Conservation (phyloP, 192 early-diverging fungal species). For the Coemansia sp. region DNA sequence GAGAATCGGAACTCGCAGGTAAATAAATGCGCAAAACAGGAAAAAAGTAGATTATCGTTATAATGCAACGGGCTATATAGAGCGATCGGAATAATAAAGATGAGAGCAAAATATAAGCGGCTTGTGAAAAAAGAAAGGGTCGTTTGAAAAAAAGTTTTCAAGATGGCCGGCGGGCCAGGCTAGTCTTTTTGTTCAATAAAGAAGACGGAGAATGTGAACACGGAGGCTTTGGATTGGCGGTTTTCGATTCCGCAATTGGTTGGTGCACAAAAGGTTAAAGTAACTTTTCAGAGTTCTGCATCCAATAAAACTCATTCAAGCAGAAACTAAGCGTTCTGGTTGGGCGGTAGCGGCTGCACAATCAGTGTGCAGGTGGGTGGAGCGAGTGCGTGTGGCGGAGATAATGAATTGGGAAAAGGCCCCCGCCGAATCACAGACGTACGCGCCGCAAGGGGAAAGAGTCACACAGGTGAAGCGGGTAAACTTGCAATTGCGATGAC, state of each 20-base stretch:
- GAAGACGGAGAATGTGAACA: slow-evolving; percentile 2
- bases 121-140: slow-evolving; percentile 54
- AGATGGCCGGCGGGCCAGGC: not conserved
- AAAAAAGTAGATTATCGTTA: not conserved
- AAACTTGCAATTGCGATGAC: not conserved
- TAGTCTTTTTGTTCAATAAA: not conserved
- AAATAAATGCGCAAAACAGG: not conserved
- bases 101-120: slow-evolving; percentile 66
- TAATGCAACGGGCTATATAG: not conserved
- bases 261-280: not conserved
- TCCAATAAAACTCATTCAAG: not conserved
- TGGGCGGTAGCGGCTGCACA: not conserved
- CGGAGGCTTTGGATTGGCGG: not conserved
- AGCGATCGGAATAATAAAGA: not conserved
- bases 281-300: slow-evolving; percentile 4
- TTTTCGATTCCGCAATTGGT: slow-evolving; percentile 12
- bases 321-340: not conserved
- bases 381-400: slow-evolving; percentile 4
- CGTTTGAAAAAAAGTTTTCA: not conserved
- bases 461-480: not conserved
- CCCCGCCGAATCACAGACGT: too few species aligned
- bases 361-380: not conserved
- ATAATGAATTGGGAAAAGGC: not conserved
- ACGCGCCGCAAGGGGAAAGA: too few species aligned
- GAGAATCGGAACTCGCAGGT: not conserved